Percentiles rank a stretch among this genome's conserved stretches.
phyloP scores from a whole-genome alignment of 257 asterid genomes.

The Verbascum thapsus region DNA sequence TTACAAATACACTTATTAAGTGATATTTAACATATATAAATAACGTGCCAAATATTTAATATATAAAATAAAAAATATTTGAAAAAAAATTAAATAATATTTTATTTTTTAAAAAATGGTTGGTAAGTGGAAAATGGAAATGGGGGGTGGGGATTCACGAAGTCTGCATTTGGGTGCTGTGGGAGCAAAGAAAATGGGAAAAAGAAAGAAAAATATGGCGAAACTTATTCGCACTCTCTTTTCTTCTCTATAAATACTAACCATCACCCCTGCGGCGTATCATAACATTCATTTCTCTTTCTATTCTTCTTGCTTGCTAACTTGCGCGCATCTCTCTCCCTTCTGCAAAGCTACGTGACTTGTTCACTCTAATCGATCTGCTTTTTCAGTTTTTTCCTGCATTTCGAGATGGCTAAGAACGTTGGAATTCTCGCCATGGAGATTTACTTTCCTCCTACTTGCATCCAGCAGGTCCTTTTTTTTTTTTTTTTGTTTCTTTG shows the following conservation, averaged over 20 bases:
- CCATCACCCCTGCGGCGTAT: constrained; percentile 26
- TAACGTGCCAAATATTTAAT: no score
- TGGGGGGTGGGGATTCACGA: no score
- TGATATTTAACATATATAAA: no score
- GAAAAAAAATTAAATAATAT: no score
- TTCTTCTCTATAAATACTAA: constrained; percentile 30
- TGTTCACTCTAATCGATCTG: background rate
- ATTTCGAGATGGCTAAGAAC: constrained; percentile 67
- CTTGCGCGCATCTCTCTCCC: no score
- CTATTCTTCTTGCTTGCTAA: constrained; percentile 25
- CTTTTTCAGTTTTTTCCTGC: no score
- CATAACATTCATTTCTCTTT: no score
- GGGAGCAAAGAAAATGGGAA: constrained; percentile 43
- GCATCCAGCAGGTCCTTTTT: constrained; percentile 78
- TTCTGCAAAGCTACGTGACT: no score
- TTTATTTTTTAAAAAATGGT: no score
- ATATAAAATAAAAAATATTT: no score
- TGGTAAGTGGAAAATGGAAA: constrained; percentile 43
- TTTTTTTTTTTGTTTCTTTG: background rate
- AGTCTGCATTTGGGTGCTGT: constrained; percentile 62
- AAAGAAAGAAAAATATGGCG: constrained; percentile 24
- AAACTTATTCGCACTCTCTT: constrained; percentile 19
- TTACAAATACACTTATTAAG: no score
- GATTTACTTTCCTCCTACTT: constrained; percentile 92
- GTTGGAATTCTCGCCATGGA: constrained; percentile 97